A percentile compares a stretch with the other conserved stretches of the same genome.
Evolutionary conservation across 1,284 basidiomycete species (phyloP).

Genomic region (Trichosporon sp.): DNA sequence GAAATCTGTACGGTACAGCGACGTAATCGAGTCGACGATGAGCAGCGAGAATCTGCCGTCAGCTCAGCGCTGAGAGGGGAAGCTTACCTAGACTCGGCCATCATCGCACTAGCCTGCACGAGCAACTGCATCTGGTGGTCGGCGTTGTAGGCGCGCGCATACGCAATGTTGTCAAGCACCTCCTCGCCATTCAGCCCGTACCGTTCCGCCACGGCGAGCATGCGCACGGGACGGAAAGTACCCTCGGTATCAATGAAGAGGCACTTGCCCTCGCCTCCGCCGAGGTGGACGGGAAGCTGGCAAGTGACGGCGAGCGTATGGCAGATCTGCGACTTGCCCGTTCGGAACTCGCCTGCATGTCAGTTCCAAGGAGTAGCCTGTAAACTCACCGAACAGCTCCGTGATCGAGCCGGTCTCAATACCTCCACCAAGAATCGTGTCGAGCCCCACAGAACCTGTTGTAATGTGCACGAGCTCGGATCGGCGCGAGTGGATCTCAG

Average conservation of each 20-base stretch:
- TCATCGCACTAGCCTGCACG: slow-evolving; percentile 87
- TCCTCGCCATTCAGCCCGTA: slow-evolving; percentile 95
- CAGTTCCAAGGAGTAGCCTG: neutral
- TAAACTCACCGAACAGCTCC: slow-evolving; percentile 73
- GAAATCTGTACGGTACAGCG: slow-evolving; percentile 93
- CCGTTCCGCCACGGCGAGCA: slow-evolving; percentile 90
- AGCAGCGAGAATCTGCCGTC: slow-evolving; percentile 79
- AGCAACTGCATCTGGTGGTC: slow-evolving; percentile 93
- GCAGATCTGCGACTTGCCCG: slow-evolving; percentile 97
- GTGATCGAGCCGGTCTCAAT: slow-evolving; percentile 99
- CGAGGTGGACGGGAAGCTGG: slow-evolving; percentile 92
- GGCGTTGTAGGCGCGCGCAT: slow-evolving; percentile 96
- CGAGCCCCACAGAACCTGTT: slow-evolving; percentile 92
- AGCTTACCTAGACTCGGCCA: slow-evolving; percentile 86
- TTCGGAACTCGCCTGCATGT: slow-evolving; percentile 71
- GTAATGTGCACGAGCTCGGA: slow-evolving; percentile 97
- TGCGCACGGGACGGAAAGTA: slow-evolving; percentile 92
- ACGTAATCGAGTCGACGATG: slow-evolving; percentile 95
- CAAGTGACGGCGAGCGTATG: slow-evolving; percentile 98
- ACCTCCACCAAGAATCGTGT: slow-evolving; percentile 91
- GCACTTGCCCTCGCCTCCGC: slow-evolving; percentile 98
- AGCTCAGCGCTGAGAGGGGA: neutral
- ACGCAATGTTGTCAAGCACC: slow-evolving; percentile 96
- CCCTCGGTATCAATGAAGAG: slow-evolving; percentile 99
- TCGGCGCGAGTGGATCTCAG: slow-evolving; percentile 89